Conservation (phyloP, 345 rosid genomes). For the Iberis pinnata region DNA sequence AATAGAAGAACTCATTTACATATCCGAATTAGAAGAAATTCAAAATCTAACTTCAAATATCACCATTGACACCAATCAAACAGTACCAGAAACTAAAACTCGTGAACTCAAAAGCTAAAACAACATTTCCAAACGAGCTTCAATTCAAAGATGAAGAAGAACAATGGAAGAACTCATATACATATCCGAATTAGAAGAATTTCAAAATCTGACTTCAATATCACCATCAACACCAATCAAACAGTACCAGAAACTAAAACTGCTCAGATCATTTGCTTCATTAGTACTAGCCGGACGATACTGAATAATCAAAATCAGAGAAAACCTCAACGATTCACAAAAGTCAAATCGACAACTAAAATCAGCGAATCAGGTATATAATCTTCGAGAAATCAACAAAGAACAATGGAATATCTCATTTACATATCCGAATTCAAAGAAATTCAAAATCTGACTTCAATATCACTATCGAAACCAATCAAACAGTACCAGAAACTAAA, state of each 20-base stretch:
- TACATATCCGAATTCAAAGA: too few relatives aligned
- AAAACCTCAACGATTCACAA: background rate
- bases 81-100: background rate
- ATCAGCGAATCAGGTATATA: background rate
- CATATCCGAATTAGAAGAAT: too few relatives aligned
- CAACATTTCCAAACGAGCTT: background rate
- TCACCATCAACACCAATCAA: background rate
- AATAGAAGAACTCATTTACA: too few relatives aligned
- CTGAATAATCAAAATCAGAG: background rate
- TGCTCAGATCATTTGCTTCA: too few relatives aligned
- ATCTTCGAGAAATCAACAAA: background rate
- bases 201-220: background rate
- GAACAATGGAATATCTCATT: too few relatives aligned
- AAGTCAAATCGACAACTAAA: background rate
- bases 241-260: background rate
- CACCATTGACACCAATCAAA: conserved; percentile 1
- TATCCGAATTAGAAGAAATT: too few relatives aligned
- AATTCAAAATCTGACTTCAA: too few relatives aligned
- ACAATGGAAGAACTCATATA: too few relatives aligned
- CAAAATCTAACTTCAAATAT: too few relatives aligned
- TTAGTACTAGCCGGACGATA: too few relatives aligned
- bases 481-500: background rate
- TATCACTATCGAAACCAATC: background rate
- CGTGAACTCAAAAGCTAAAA: background rate
- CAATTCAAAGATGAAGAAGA: too few relatives aligned